These are phyloP conservation scores for Vicia sativa DNA, from an alignment of 306 rosid genomes.

Conservation along the genomic window DNA sequence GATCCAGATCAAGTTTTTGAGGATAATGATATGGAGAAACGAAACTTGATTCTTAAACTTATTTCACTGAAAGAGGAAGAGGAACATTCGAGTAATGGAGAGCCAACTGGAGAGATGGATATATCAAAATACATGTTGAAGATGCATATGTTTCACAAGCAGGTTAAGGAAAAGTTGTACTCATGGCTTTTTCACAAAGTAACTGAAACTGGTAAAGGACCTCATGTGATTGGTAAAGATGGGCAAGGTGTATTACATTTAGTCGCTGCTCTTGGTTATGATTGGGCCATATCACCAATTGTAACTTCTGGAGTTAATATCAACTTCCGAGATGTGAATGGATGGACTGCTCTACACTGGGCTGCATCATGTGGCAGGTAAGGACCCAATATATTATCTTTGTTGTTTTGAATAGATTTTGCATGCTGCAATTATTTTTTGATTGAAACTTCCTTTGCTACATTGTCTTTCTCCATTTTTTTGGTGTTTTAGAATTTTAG, in stretches of 20 bases:
- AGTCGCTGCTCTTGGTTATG: slow-evolving; percentile 85
- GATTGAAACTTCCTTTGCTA: slow-evolving; percentile 5
- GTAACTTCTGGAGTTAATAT: slow-evolving; percentile 76
- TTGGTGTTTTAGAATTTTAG: slow-evolving; percentile 16
- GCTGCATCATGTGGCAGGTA: slow-evolving; percentile 92
- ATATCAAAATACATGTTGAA: slow-evolving; percentile 47
- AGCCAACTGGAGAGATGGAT: slow-evolving; percentile 44
- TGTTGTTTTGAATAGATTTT: background rate
- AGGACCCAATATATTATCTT: background rate
- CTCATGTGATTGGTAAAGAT: slow-evolving; percentile 59
- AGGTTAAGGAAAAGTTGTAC: slow-evolving; percentile 72
- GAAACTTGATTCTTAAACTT: slow-evolving; percentile 55
- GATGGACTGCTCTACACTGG: slow-evolving; percentile 96
- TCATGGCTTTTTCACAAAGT: slow-evolving; percentile 80
- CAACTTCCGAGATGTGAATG: slow-evolving; percentile 79
- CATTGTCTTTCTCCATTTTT: slow-evolving; percentile 16
- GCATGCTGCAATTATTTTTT: slow-evolving; percentile 6
- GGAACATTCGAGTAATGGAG: slow-evolving; percentile 51
- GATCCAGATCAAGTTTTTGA: slow-evolving; percentile 41
- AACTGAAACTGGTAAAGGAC: slow-evolving; percentile 76
- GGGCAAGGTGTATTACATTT: slow-evolving; percentile 87
- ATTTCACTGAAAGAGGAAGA: slow-evolving; percentile 74
- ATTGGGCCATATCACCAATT: slow-evolving; percentile 81
- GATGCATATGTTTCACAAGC: slow-evolving; percentile 47
- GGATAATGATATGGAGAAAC: slow-evolving; percentile 52